Conservation (phyloP, 495 filamentous ascomycete species). For the Trichocladium antarcticum region DNA sequence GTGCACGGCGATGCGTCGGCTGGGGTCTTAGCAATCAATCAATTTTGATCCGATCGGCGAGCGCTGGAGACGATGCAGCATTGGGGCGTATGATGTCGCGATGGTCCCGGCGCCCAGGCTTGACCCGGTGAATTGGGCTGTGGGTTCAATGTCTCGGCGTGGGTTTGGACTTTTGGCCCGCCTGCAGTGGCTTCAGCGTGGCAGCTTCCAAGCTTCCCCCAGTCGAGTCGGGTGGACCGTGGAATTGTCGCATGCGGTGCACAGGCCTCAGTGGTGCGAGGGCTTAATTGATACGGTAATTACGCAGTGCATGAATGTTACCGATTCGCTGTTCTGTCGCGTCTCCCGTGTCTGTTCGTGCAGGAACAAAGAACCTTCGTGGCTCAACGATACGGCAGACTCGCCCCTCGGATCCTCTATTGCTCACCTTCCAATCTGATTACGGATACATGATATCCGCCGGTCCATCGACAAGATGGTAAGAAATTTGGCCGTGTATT, state of each 20-base stretch:
- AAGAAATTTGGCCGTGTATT: not conserved
- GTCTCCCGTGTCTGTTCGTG: not conserved
- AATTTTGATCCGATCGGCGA: not conserved
- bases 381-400: too few relatives aligned
- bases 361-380: too few relatives aligned
- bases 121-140: not conserved
- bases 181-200: not conserved
- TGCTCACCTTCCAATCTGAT: not conserved
- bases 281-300: too few relatives aligned
- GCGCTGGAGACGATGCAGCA: too few relatives aligned
- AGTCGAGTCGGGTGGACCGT: too few relatives aligned
- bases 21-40: not conserved
- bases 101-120: too few relatives aligned
- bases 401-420: not conserved
- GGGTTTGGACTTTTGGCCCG: not conserved
- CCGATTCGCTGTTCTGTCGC: not conserved
- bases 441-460: not conserved
- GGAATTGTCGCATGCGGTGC: too few relatives aligned
- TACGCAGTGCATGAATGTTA: not conserved
- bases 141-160: not conserved
- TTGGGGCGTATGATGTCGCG: too few relatives aligned
- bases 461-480: slow-evolving; percentile 9
- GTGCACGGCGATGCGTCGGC: not conserved
- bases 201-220: not conserved
- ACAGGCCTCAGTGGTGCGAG: too few relatives aligned